Evolutionary conservation across 345 rosid species (phyloP).

Genomic region (Zanthoxylum bungeanum): DNA sequence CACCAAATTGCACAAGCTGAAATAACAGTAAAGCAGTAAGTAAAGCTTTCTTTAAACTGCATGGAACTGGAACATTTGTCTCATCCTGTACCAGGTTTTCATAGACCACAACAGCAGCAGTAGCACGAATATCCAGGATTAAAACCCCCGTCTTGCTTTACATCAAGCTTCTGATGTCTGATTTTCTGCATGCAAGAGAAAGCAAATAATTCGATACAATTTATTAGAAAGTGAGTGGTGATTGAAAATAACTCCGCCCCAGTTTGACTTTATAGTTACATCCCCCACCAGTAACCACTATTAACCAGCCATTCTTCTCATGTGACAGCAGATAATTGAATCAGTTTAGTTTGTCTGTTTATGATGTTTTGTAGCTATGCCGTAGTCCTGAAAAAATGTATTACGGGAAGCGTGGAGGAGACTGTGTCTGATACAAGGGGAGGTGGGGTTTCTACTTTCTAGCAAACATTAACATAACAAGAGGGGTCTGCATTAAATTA

Average conservation of each 20-base stretch:
- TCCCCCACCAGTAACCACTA: neutral
- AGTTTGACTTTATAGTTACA: neutral
- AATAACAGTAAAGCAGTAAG: neutral
- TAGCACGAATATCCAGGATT: neutral
- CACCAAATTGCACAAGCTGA: neutral
- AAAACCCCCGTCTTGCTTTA: neutral
- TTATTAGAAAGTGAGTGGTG: neutral
- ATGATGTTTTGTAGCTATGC: no score
- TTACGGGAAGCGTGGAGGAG: neutral
- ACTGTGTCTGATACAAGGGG: no score
- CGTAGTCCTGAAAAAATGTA: no score
- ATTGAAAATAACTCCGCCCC: neutral
- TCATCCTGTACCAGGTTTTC: neutral
- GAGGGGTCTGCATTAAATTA: neutral
- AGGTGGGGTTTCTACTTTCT: neutral
- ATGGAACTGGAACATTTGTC: neutral
- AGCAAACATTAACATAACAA: neutral
- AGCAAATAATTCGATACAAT: neutral
- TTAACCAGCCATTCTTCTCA: neutral
- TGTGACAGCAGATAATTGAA: neutral
- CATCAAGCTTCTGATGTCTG: slow-evolving; percentile 9
- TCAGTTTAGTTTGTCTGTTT: no score
- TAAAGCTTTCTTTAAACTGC: neutral
- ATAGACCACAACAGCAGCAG: neutral
- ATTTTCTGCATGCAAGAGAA: slow-evolving; percentile 10